Base-by-base conservation (phyloP, 306 rosid genomes). In the Gillenia trifoliata region DNA sequence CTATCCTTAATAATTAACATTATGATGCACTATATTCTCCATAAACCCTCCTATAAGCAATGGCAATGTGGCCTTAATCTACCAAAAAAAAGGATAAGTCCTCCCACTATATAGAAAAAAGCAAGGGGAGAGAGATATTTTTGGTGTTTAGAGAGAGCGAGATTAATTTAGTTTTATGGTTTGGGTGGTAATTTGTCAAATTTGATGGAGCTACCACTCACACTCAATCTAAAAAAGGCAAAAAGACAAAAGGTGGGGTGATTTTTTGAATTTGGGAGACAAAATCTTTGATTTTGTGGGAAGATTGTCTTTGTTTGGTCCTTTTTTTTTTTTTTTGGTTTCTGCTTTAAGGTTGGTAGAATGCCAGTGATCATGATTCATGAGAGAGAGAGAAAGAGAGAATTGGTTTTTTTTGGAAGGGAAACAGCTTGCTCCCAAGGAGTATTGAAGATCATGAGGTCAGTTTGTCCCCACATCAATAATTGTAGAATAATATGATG, bases 211-310 rank as follows among this genome's bases (percentile, higher is more conserved):
- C 83, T 17, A 31, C 12, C 41, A 66, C 80, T 71, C 77, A 80
- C 85, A 80, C 86, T 82, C 79, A 80, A 70, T 79, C 54, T 56
- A 79, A 67, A 80, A 83, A 82, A 82, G 85, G 79, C 33, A 22
- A 71, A 79, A 83, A 71, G 86, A 60, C 65, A 75, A 79, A 88
- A 82, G 86, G 86, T 41, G 70, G 49, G 64, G 1, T 74, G 85
- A 82, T 43, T 43, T 91, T 91, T 85, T 89, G 77, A 89, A 87
- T 72, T 84, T 81, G 86, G 89, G 90, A 76, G 91, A 89, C 89
- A 91, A 63, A 83, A 87, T 91, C 94, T 72, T 68, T 83, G 94
- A 89, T 79, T 79, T 89, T 83, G 89, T 82, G 71, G 87, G 86
- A 79, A 82, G 89, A 87, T 87, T 85, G 89, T 85, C 89, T 70